A percentile compares a stretch with the other conserved stretches of the same genome.
Evolutionary conservation across 164 flowering plant species (phyloP).

Genomic region (Malania oleifera): DNA sequence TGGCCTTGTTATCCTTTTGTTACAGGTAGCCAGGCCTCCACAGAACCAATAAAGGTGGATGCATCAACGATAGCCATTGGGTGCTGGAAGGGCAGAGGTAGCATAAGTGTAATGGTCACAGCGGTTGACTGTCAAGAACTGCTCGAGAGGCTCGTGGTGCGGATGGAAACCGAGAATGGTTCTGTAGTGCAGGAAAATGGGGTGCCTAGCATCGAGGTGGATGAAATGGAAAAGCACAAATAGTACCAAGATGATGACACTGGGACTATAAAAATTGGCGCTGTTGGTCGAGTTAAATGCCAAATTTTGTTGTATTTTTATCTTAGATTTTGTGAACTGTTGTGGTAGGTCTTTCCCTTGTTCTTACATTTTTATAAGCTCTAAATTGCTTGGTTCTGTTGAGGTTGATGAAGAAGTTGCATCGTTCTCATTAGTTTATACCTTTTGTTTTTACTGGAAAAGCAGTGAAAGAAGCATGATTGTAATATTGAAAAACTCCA

Average conservation of each 20-base stretch:
- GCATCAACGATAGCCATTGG: slow-evolving; percentile 78
- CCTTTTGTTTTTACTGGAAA: too few relatives aligned
- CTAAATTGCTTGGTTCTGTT: too few relatives aligned
- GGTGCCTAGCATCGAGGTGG: background rate
- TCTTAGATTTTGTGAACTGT: too few relatives aligned
- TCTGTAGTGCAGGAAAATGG: slow-evolving; percentile 14
- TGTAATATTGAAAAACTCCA: too few relatives aligned
- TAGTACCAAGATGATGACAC: slow-evolving; percentile 2
- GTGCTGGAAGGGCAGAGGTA: slow-evolving; percentile 89
- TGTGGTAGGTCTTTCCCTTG: too few relatives aligned
- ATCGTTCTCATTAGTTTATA: too few relatives aligned
- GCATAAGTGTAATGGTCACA: slow-evolving; percentile 74
- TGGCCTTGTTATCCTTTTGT: background rate
- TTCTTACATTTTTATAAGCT: too few relatives aligned
- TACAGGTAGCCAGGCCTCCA: slow-evolving; percentile 30
- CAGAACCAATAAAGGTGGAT: slow-evolving; percentile 33
- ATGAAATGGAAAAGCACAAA: slow-evolving; percentile 3
- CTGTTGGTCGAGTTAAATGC: background rate
- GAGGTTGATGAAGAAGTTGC: too few relatives aligned
- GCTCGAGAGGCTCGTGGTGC: slow-evolving; percentile 59
- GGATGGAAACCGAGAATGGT: slow-evolving; percentile 19
- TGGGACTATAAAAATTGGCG: background rate
- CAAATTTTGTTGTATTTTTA: background rate
- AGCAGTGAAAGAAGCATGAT: too few relatives aligned
- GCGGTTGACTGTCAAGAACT: slow-evolving; percentile 75